Conservation (phyloP, 2,329 filamentous ascomycete genomes). For the Sordariomycetes sp. region DNA sequence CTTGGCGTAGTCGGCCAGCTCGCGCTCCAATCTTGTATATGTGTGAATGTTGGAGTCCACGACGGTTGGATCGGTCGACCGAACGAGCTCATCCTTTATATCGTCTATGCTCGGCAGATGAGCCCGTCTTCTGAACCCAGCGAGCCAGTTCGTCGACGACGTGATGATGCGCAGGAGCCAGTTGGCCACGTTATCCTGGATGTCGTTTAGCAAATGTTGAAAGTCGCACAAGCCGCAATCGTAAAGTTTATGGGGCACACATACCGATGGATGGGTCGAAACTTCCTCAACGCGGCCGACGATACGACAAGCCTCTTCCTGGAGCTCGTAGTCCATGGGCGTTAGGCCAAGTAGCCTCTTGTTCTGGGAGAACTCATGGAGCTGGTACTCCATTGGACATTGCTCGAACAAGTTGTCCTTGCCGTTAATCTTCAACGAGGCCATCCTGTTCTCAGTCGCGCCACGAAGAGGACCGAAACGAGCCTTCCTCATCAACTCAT, state of each 20-base stretch:
- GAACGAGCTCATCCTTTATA: constrained; percentile 34
- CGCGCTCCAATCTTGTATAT: constrained; percentile 44
- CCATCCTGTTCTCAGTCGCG: constrained; percentile 35
- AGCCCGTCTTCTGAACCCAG: constrained; percentile 45
- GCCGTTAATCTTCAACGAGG: constrained; percentile 44
- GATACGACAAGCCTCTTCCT: constrained; percentile 49
- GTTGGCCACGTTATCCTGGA: constrained; percentile 41
- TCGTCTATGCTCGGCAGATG: constrained; percentile 49
- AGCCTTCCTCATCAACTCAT: constrained; percentile 30
- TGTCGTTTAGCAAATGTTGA: too few species aligned
- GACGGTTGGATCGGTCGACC: constrained; percentile 42
- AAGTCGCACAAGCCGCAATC: too few species aligned
- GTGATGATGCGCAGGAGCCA: constrained; percentile 47
- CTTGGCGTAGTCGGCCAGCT: constrained; percentile 43
- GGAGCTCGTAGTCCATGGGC: constrained; percentile 49
- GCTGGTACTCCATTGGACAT: constrained; percentile 45
- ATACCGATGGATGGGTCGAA: constrained; percentile 36
- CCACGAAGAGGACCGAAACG: constrained; percentile 37
- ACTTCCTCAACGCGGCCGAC: constrained; percentile 46
- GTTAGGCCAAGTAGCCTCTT: constrained; percentile 47
- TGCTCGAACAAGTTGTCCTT: constrained; percentile 48
- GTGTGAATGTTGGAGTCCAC: constrained; percentile 54
- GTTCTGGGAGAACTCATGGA: constrained; percentile 43
- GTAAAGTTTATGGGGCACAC: too few species aligned
- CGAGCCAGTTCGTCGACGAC: constrained; percentile 43